Evolutionary conservation across 108 stramenopile genomes (phyloP).

Genomic region (Asterionellopsis glacialis): DNA sequence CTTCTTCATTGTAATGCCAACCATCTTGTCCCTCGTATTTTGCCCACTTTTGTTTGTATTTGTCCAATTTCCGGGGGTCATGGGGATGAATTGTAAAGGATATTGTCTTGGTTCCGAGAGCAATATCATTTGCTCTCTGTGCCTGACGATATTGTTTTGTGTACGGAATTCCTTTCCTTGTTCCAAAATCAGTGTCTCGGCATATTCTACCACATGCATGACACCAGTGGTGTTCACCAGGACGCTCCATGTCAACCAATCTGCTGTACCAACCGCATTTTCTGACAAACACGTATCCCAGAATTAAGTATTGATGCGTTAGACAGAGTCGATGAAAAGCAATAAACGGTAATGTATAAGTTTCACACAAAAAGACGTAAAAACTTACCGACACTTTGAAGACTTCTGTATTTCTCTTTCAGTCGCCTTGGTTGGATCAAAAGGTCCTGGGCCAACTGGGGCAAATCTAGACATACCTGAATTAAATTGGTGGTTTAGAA

Average conservation of each 20-base stretch:
- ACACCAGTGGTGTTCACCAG: slow-evolving; percentile 21
- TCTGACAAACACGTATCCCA: no score
- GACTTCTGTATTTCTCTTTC: no score
- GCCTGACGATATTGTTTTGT: neutral
- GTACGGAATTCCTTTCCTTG: slow-evolving; percentile 1
- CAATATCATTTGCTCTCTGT: neutral
- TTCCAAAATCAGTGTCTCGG: slow-evolving; percentile 13
- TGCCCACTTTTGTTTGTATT: slow-evolving; percentile 21
- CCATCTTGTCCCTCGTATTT: neutral
- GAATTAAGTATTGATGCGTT: no score
- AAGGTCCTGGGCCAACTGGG: no score
- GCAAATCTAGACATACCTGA: no score
- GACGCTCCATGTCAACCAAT: neutral
- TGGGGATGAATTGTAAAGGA: slow-evolving; percentile 23
- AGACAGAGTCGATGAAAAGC: no score
- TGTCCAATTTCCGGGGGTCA: slow-evolving; percentile 21
- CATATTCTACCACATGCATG: slow-evolving; percentile 26
- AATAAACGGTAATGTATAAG: no score
- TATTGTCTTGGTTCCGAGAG: slow-evolving; percentile 20
- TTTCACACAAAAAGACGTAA: no score
- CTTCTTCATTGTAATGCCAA: slow-evolving; percentile 29
- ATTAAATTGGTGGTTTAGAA: no score
- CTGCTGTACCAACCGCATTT: slow-evolving; percentile 5
- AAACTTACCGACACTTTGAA: no score
- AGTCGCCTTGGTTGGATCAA: no score